Evolutionary conservation across 2,329 filamentous ascomycete genomes (phyloP).

Genomic region (Chaetomium olivaceum): DNA sequence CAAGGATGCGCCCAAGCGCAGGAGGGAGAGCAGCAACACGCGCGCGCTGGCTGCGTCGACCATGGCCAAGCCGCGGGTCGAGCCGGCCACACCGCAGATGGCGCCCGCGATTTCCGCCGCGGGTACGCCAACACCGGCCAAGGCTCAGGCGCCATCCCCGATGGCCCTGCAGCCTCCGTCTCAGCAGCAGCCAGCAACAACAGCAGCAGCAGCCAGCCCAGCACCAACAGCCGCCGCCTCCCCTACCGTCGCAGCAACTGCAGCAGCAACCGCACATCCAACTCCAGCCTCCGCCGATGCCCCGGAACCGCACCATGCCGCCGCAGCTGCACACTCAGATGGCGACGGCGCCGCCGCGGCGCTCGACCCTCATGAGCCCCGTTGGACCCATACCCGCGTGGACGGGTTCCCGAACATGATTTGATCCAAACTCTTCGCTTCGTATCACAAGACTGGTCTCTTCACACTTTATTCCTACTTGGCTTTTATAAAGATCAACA

Average conservation of each 20-base stretch:
- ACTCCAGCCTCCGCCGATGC: slow-evolving; percentile 27
- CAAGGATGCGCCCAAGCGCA: slow-evolving; percentile 69
- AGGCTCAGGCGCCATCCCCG: slow-evolving; percentile 31
- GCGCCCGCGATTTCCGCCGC: slow-evolving; percentile 42
- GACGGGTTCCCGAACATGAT: slow-evolving; percentile 51
- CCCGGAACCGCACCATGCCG: slow-evolving; percentile 28
- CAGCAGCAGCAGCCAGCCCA: slow-evolving; percentile 30
- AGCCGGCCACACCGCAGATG: slow-evolving; percentile 50
- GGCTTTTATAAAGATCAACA: neutral
- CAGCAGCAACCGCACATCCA: slow-evolving; percentile 25
- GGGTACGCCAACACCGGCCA: slow-evolving; percentile 43
- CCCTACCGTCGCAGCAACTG: slow-evolving; percentile 13
- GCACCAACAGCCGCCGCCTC: slow-evolving; percentile 29
- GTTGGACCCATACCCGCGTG: slow-evolving; percentile 29
- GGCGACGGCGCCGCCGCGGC: slow-evolving; percentile 34
- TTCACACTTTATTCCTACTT: neutral
- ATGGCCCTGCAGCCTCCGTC: slow-evolving; percentile 35
- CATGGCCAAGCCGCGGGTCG: slow-evolving; percentile 51
- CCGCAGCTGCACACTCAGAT: slow-evolving; percentile 33
- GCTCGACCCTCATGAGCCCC: slow-evolving; percentile 37
- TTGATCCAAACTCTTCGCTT: slow-evolving; percentile 2
- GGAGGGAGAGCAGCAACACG: slow-evolving; percentile 61
- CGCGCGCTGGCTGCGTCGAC: slow-evolving; percentile 45
- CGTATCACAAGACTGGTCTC: slow-evolving; percentile 4
- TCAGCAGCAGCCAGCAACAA: slow-evolving; percentile 32